Conservation (phyloP, 441 rosid genomes). For the Manihot esculenta region DNA sequence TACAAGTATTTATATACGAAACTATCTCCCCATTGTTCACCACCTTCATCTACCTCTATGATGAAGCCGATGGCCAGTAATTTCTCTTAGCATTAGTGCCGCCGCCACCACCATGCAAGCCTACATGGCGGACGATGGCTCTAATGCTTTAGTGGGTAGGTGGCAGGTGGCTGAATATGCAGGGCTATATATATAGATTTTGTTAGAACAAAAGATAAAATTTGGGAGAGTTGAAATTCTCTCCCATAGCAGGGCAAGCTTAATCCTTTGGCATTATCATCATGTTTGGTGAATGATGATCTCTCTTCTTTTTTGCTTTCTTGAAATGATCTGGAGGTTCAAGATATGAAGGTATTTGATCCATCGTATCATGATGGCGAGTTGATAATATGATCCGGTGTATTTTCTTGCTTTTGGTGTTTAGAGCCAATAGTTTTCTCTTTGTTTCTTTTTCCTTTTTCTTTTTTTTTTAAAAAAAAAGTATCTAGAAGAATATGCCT, state of each 20-base stretch:
- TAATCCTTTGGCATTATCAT: constrained; percentile 42
- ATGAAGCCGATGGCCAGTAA: neutral
- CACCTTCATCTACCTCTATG: neutral
- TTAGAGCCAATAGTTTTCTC: too few species aligned
- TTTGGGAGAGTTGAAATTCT: constrained; percentile 3
- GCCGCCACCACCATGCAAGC: neutral
- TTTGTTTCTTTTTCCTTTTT: too few species aligned
- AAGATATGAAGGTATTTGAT: too few species aligned
- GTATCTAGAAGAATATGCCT: too few species aligned
- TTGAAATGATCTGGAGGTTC: neutral
- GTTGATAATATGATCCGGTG: too few species aligned
- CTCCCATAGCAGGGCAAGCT: constrained; percentile 33
- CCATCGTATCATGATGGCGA: too few species aligned
- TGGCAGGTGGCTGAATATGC: neutral
- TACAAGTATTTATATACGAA: neutral
- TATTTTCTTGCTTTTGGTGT: too few species aligned
- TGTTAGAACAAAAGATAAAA: neutral
- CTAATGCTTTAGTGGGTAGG: neutral
- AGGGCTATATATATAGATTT: neutral
- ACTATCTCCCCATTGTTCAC: neutral
- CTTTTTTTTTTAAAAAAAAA: too few species aligned
- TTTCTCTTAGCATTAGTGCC: constrained; percentile 17
- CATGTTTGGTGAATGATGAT: neutral
- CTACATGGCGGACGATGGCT: neutral
- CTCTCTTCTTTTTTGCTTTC: neutral